phyloP scores from a whole-genome alignment of 345 rosid species.

The Ricinus communis region DNA sequence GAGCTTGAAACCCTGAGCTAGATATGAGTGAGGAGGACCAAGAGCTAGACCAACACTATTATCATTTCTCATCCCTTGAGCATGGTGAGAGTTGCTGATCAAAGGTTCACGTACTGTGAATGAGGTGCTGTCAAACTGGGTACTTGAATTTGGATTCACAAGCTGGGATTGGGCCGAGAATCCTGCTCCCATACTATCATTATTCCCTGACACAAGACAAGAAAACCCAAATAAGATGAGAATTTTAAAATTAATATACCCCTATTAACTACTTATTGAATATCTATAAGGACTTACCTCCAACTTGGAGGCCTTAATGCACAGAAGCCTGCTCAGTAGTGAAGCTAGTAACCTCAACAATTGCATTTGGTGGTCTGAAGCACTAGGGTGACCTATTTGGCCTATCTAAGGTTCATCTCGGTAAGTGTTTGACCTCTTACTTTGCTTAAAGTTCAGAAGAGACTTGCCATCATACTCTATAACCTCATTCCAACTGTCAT shows the following conservation, averaged over 20 bases:
- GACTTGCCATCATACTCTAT: slow-evolving; percentile 92
- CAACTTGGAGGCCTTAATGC: slow-evolving; percentile 50
- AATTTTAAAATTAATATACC: neutral
- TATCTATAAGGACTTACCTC: slow-evolving; percentile 46
- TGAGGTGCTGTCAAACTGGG: slow-evolving; percentile 47
- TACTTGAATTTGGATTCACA: slow-evolving; percentile 46
- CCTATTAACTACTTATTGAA: neutral
- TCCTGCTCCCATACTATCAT: slow-evolving; percentile 46
- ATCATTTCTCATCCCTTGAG: slow-evolving; percentile 46
- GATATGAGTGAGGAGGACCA: slow-evolving; percentile 70
- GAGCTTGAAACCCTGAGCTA: slow-evolving; percentile 45
- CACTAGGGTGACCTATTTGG: slow-evolving; percentile 41
- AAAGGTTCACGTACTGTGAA: slow-evolving; percentile 47
- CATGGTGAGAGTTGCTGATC: slow-evolving; percentile 43
- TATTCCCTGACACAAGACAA: slow-evolving; percentile 43
- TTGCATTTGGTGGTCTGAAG: slow-evolving; percentile 56
- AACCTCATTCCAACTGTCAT: slow-evolving; percentile 85
- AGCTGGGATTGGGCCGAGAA: slow-evolving; percentile 56
- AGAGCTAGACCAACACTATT: slow-evolving; percentile 61
- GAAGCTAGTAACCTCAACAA: slow-evolving; percentile 48
- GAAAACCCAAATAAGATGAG: slow-evolving; percentile 16
- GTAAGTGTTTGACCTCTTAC: slow-evolving; percentile 46
- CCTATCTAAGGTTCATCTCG: slow-evolving; percentile 49
- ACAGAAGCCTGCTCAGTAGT: slow-evolving; percentile 51
- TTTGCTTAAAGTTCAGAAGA: slow-evolving; percentile 63